Conservation (phyloP, 2,329 filamentous ascomycete species). For the Dothistroma septosporum region DNA sequence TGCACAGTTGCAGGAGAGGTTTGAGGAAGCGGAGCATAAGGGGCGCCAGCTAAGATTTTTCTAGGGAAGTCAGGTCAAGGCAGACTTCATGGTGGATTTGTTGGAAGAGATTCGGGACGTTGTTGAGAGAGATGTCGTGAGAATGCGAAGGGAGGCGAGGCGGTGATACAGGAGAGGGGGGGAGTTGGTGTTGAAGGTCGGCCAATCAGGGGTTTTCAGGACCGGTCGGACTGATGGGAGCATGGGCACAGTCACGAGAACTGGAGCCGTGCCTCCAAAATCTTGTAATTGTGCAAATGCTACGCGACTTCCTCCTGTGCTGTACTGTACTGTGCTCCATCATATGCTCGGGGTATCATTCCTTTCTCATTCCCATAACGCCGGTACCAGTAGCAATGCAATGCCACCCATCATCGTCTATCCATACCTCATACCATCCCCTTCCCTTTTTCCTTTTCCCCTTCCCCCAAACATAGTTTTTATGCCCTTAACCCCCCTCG, state of each 20-base stretch:
- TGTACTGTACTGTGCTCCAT: not conserved
- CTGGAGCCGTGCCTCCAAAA: too few relatives aligned
- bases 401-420: not conserved
- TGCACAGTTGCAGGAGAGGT: not conserved
- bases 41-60: not conserved
- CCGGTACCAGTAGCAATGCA: not conserved
- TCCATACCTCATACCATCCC: not conserved
- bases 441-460: constrained; percentile 3
- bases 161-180: too few relatives aligned
- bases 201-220: too few relatives aligned
- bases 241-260: too few relatives aligned
- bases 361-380: not conserved
- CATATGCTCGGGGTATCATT: constrained; percentile 8
- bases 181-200: too few relatives aligned
- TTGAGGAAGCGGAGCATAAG: not conserved
- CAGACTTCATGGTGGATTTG: not conserved
- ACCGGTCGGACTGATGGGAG: too few relatives aligned
- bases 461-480: constrained; percentile 36
- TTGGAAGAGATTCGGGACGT: not conserved
- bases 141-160: not conserved
- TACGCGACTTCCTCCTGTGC: not conserved
- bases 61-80: not conserved
- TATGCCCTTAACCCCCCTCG: constrained; percentile 62
- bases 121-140: not conserved
- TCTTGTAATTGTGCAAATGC: too few relatives aligned